These are phyloP conservation scores for Neofusicoccum kwambonambiense DNA, from an alignment of 2,329 filamentous ascomycete species.

Conservation along the genomic window DNA sequence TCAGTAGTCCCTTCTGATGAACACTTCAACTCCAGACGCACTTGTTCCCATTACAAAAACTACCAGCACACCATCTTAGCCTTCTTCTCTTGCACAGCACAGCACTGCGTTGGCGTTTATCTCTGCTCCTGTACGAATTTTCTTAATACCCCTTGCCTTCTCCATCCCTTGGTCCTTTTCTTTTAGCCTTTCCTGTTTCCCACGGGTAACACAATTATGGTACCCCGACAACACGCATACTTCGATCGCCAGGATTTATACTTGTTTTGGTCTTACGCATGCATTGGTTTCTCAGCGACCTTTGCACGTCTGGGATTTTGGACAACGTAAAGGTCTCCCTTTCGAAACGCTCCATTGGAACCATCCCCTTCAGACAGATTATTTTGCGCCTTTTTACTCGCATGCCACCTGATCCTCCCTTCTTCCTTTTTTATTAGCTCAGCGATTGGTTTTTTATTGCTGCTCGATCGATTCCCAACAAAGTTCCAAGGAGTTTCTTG, in stretches of 20 bases:
- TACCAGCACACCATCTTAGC: not conserved
- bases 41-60: not conserved
- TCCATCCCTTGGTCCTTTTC: not conserved
- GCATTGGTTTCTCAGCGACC: not conserved
- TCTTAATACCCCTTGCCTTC: conserved; percentile 13
- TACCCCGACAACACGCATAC: not conserved
- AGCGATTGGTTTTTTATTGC: not conserved
- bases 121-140: not conserved
- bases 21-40: not conserved
- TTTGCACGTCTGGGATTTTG: not conserved
- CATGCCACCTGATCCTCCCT: too few relatives aligned
- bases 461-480: not conserved
- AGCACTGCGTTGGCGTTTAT: not conserved
- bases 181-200: not conserved
- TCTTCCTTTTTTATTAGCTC: not conserved
- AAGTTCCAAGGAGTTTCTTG: not conserved
- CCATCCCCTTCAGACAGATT: too few relatives aligned
- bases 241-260: not conserved
- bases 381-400: too few relatives aligned
- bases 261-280: not conserved
- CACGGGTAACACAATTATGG: not conserved
- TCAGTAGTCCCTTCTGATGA: too few relatives aligned
- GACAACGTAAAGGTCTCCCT: not conserved
- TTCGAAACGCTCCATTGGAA: too few relatives aligned
- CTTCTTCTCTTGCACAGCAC: not conserved